Evolutionary conservation across 1,284 basidiomycete species (phyloP), one percentile per base, ranked within the genome.

Genomic region (Apiotrichum sp.): DNA sequence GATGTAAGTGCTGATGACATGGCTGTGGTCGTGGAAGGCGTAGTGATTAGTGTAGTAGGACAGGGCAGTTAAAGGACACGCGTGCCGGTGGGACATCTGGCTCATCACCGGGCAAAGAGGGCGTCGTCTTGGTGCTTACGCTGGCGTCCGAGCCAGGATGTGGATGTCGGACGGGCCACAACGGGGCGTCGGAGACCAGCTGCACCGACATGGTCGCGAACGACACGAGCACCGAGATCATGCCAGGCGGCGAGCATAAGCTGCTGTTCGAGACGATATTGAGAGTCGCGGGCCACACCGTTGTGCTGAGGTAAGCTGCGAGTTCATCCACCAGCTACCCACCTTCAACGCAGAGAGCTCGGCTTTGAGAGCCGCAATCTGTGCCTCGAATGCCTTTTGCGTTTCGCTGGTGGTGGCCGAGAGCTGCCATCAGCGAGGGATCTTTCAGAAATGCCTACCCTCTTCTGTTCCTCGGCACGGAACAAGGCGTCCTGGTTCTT

Each of bases 401-500:
- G 83, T 83, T 64, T 91, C 88, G 64, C 86, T 87, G 66, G 85
- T 85, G 79, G 78, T 50, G 77, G 82, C 79, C 83, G 71, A 68
- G 71, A 56, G 67, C 57, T 61, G 44, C 35, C 44, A 43, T 50
- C 33, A 53, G 44, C 38, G 3, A 43, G 45, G 6, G 22, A 22
- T 22, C 22, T 22, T 22, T 22, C 22, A 11, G 36, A 33, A 13
- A 38, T 35, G 40, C 47, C 39, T n/a, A 69, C 66, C 22, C 52
- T 39, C 29, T 58, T 63, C 10, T 62, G 53, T 35, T 62, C 54
- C 35, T 65, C 60, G 34, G 62, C 65, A 39, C 61, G 58, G 57
- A 69, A 87, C 35, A 91, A 78, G 64, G 89, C 88, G 77, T 95
- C 91, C 73, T 96, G 93, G 52, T 86, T 82, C 73, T 89, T 89